Evolutionary conservation across 176 grass and related monocot genomes (phyloP).

Genomic region (Musa acuminata): DNA sequence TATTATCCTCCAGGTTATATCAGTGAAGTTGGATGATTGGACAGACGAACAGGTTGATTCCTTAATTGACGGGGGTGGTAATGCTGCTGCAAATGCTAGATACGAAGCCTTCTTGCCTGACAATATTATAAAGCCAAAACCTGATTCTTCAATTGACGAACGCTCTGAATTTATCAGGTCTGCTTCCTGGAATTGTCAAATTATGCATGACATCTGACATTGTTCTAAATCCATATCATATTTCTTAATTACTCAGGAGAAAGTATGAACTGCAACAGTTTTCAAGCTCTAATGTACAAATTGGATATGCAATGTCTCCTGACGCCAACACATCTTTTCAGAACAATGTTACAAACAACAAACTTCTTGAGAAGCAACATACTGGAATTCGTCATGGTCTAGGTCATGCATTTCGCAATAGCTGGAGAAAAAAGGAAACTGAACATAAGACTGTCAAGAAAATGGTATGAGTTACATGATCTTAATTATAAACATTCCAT

Average conservation of each 20-base stretch:
- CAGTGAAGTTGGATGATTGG: constrained; percentile 91
- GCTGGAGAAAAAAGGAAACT: constrained; percentile 81
- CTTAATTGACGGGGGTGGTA: constrained; percentile 58
- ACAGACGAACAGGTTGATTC: constrained; percentile 78
- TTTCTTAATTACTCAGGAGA: constrained; percentile 37
- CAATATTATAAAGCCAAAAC: constrained; percentile 49
- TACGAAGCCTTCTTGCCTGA: constrained; percentile 79
- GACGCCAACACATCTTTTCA: neutral
- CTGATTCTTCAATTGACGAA: constrained; percentile 67
- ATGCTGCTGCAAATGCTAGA: constrained; percentile 59
- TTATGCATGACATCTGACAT: neutral
- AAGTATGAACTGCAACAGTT: constrained; percentile 87
- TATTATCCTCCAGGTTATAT: constrained; percentile 52
- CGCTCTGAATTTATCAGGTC: constrained; percentile 76
- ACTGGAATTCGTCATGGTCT: constrained; percentile 45
- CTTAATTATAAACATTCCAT: neutral
- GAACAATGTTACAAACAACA: constrained; percentile 15
- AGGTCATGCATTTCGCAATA: constrained; percentile 72
- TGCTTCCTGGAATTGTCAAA: neutral
- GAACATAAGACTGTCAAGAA: constrained; percentile 64
- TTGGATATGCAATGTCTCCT: neutral
- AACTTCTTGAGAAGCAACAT: constrained; percentile 37
- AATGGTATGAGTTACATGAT: constrained; percentile 18
- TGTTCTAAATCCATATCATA: neutral
- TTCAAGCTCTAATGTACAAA: constrained; percentile 22